Base-by-base conservation (phyloP, 2,329 filamentous ascomycete species). In the Trichoderma atroviride region DNA sequence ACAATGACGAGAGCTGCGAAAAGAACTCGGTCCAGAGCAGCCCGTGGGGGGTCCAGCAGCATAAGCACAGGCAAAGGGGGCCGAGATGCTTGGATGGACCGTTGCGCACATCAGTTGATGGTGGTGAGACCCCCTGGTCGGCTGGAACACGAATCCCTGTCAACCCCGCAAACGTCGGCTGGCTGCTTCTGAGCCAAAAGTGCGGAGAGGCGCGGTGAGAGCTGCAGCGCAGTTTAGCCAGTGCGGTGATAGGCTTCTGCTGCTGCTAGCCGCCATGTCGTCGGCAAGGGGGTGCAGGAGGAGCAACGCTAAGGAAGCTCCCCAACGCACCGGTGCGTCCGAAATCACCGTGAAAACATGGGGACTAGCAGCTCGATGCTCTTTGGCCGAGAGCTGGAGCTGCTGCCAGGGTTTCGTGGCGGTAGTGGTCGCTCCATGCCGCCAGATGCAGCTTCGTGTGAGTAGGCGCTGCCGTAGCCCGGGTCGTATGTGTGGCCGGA, bases 341-440 rank as follows among this genome's bases (percentile, higher is more conserved):
- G 31, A 63, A 69, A 68, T 77, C 73, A 88, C 73, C 84, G 83
- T 64, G 85, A 82, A 73, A 86, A 76, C 78, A 88, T 84, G 40
- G 88, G 88, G 62, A 87, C 89, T 56, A 90, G 87, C 27, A 90
- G 82, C 79, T 90, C 87, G 74, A 89, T 88, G 79, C 87, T 89
- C 79, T 85, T 88, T 40, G 87, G 86, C 58, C 88, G 82, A 72
- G 86, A 82, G 77, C 87, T 87, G 43, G 86, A 82, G 77, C 87
- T 87, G 50, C 81, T 80, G 47, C 83, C 81, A 4, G 87, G 86
- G 61, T 84, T 83, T 59, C 88, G 83, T 11, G 83, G 83, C 16
- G 88, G 88, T 29, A 89, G 79, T 7, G 88, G 88, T 10, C 87
- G 82, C 71, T 89, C 87, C 73, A 82, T 80, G 57, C 80, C 80